A percentile compares a stretch with the other conserved stretches of the same genome.
These are phyloP conservation scores for Naganishia cerealis DNA, from an alignment of 1,284 basidiomycete species.

Conservation along the genomic window DNA sequence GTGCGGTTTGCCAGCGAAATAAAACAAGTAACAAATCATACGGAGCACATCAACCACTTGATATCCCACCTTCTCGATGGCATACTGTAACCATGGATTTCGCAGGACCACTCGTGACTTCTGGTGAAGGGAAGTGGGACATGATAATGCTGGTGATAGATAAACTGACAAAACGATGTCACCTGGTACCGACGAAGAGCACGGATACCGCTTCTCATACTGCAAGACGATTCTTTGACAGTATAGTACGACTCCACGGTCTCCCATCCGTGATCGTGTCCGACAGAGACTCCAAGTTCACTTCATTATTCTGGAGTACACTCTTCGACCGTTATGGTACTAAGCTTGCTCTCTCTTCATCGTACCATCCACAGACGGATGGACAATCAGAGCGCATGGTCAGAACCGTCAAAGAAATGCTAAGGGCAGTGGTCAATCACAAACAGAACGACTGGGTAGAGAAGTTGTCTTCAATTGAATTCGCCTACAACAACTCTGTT, in stretches of 20 bases:
- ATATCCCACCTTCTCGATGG: conserved; percentile 51
- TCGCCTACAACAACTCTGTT: too few relatives aligned
- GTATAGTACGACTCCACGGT: conserved; percentile 56
- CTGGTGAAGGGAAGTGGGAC: conserved; percentile 51
- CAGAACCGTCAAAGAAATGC: too few relatives aligned
- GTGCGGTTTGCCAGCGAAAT: conserved; percentile 28
- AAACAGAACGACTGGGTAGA: neutral
- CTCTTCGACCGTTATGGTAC: conserved; percentile 43
- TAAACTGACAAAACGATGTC: conserved; percentile 51
- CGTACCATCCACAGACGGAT: conserved; percentile 57
- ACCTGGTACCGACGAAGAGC: conserved; percentile 46
- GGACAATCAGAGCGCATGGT: conserved; percentile 35
- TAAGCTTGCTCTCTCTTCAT: conserved; percentile 54
- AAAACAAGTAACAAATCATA: conserved; percentile 38
- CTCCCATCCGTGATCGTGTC: conserved; percentile 54
- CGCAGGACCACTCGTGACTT: conserved; percentile 53
- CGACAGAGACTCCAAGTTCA: conserved; percentile 56
- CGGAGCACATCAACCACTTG: conserved; percentile 49
- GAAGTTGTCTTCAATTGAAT: too few relatives aligned
- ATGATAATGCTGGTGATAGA: conserved; percentile 53
- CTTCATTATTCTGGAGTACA: conserved; percentile 54
- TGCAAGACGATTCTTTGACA: conserved; percentile 55
- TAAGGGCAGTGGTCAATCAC: conserved; percentile 6
- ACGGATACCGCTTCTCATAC: conserved; percentile 50
- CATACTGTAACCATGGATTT: conserved; percentile 57